Conservation (phyloP, 306 rosid species). For the Cucumis cinereus region DNA sequence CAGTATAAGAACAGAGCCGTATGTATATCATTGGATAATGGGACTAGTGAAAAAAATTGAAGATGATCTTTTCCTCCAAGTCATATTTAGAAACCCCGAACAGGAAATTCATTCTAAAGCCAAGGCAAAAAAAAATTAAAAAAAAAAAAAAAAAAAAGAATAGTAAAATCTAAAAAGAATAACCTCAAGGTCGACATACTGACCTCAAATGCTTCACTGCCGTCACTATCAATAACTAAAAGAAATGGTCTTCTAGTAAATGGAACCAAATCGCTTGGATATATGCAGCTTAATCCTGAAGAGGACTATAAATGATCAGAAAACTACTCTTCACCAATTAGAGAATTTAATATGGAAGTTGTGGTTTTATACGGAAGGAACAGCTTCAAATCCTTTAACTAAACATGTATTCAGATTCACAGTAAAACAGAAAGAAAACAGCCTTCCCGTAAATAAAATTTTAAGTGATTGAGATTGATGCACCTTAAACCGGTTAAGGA, state of each 20-base stretch:
- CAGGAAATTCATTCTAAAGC: neutral
- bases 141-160: no score
- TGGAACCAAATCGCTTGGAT: constrained; percentile 74
- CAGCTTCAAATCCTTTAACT: neutral
- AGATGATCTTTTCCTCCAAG: neutral
- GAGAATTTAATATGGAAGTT: neutral
- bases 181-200: constrained; percentile 17
- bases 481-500: neutral
- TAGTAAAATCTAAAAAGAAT: neutral
- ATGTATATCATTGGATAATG: neutral
- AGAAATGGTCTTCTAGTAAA: constrained; percentile 91
- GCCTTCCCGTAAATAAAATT: neutral
- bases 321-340: neutral
- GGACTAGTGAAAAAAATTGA: neutral
- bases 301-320: constrained; percentile 10
- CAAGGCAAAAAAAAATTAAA: neutral
- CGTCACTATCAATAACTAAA: constrained; percentile 66
- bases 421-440: neutral
- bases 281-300: constrained; percentile 73
- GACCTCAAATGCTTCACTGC: constrained; percentile 84
- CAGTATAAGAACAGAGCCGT: neutral
- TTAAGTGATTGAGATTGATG: neutral
- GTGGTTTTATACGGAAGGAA: neutral
- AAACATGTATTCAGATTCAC: neutral
- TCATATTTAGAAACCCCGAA: neutral